Evolutionary conservation across 1,284 basidiomycete genomes (phyloP).

Genomic region (Heterobasidion irregulare): DNA sequence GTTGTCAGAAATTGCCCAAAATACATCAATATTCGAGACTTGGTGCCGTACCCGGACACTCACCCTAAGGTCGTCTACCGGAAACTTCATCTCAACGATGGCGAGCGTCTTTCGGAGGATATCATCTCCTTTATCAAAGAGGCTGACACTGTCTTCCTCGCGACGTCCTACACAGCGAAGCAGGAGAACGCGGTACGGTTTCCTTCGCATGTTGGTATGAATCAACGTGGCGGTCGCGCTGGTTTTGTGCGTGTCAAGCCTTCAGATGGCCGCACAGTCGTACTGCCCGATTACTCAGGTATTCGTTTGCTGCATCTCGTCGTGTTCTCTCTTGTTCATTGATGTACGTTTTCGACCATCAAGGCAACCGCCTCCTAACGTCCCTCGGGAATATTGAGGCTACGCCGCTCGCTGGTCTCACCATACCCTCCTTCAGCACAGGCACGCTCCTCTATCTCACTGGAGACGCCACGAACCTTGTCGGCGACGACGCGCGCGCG

Average conservation of each 20-base stretch:
- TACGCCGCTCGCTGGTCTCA: conserved; percentile 44
- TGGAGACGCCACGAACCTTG: conserved; percentile 41
- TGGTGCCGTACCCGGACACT: conserved; percentile 31
- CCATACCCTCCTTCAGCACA: conserved; percentile 43
- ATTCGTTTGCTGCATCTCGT: conserved; percentile 8
- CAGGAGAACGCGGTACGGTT: conserved; percentile 25
- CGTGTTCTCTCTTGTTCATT: background rate
- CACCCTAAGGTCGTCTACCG: conserved; percentile 29
- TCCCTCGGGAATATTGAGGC: conserved; percentile 58
- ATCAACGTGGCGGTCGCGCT: conserved; percentile 52
- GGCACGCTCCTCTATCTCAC: conserved; percentile 58
- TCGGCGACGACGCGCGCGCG: conserved; percentile 35
- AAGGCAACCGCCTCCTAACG: conserved; percentile 52
- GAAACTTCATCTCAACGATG: conserved; percentile 20
- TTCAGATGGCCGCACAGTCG: conserved; percentile 43
- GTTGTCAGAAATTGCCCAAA: conserved; percentile 53
- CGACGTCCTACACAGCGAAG: conserved; percentile 37
- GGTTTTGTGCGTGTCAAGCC: conserved; percentile 53
- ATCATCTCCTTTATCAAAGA: conserved; percentile 37
- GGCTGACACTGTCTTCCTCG: conserved; percentile 49
- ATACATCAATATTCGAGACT: conserved; percentile 50
- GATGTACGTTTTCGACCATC: background rate
- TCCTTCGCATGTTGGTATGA: conserved; percentile 56
- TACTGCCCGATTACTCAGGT: conserved; percentile 59
- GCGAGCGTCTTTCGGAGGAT: conserved; percentile 39